Evolutionary conservation across 78 protist genomes (phyloP).

Genomic region (Speleostelium caveatum): DNA sequence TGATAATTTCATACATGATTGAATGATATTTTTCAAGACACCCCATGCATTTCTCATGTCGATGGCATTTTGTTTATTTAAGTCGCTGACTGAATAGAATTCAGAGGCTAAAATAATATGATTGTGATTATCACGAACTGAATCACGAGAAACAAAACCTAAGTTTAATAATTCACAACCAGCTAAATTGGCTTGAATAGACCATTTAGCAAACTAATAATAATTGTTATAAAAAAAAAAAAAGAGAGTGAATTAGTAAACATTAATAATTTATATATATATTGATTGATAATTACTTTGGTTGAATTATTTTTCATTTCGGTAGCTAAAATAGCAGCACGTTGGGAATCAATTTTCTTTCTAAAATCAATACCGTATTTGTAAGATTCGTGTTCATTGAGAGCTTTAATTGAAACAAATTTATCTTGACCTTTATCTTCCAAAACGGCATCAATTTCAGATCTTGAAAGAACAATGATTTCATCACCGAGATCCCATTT

Average conservation of each 20-base stretch:
- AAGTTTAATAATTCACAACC: constrained; percentile 77
- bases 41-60: constrained; percentile 86
- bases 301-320: constrained; percentile 90
- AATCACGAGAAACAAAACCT: constrained; percentile 75
- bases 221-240: neutral
- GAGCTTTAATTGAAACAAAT: constrained; percentile 57
- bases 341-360: constrained; percentile 83
- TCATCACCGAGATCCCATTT: constrained; percentile 87
- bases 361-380: constrained; percentile 69
- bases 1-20: constrained; percentile 37
- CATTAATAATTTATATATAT: neutral
- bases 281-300: neutral
- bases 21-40: constrained; percentile 48
- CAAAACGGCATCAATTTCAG: constrained; percentile 53
- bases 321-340: constrained; percentile 89
- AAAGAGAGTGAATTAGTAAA: neutral
- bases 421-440: constrained; percentile 28
- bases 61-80: constrained; percentile 84
- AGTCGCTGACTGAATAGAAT: constrained; percentile 64
- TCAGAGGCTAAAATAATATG: constrained; percentile 81
- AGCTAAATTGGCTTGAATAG: constrained; percentile 72
- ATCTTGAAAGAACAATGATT: constrained; percentile 60
- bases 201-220: constrained; percentile 75
- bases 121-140: constrained; percentile 22
- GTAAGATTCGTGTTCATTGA: constrained; percentile 70